Conservation (phyloP, 2,329 filamentous ascomycete genomes). For the Colletotrichum gloeosporioides region DNA sequence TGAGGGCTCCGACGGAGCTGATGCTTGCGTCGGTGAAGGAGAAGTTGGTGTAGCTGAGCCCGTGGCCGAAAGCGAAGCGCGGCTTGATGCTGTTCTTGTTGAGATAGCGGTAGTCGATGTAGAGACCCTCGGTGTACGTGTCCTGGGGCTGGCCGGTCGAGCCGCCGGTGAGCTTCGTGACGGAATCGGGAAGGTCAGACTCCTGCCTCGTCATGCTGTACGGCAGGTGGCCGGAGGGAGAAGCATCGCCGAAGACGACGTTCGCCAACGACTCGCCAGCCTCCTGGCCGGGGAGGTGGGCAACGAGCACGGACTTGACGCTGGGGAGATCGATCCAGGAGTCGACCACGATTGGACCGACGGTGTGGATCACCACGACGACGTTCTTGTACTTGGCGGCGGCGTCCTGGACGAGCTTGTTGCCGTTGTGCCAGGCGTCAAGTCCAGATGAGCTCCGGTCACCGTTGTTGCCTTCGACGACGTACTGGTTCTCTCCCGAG, state of each 20-base stretch:
- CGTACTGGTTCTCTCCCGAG: conserved; percentile 78
- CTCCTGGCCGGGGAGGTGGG: conserved; percentile 88
- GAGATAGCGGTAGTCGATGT: conserved; percentile 90
- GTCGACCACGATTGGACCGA: conserved; percentile 83
- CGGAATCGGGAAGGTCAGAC: conserved; percentile 72
- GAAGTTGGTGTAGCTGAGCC: conserved; percentile 82
- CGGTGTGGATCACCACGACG: conserved; percentile 85
- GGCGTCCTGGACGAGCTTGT: conserved; percentile 74
- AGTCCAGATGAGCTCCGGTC: conserved; percentile 72
- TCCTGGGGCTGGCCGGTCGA: conserved; percentile 80
- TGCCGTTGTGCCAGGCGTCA: conserved; percentile 78
- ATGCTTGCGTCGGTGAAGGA: conserved; percentile 59
- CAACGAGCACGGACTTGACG: conserved; percentile 80
- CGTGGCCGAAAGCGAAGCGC: conserved; percentile 86
- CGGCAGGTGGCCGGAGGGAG: conserved; percentile 79
- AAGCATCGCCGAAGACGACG: conserved; percentile 78
- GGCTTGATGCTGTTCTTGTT: conserved; percentile 78
- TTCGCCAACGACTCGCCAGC: conserved; percentile 83
- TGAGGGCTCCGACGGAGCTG: conserved; percentile 49
- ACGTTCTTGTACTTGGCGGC: conserved; percentile 61
- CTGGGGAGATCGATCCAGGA: conserved; percentile 78
- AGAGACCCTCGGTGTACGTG: conserved; percentile 81
- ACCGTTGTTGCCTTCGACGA: conserved; percentile 65
- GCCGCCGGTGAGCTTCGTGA: conserved; percentile 44
- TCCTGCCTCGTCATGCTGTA: conserved; percentile 81